Evolutionary conservation across 2,329 filamentous ascomycete genomes (phyloP), one percentile per base, ranked within the genome.

Genomic region (Diaporthe australafricana): DNA sequence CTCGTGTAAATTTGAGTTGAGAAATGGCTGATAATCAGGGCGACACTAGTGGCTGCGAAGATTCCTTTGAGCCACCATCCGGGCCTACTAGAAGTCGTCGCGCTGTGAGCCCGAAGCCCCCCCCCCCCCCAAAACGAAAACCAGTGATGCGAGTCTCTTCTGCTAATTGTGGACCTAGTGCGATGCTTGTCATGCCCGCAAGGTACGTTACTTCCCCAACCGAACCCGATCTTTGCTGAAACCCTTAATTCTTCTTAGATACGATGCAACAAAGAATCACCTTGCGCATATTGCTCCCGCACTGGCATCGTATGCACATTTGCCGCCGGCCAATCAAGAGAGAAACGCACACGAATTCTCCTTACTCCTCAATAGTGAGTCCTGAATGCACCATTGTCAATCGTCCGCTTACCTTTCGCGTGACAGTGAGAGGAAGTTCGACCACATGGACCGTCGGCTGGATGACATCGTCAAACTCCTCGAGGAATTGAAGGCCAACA

Each of bases 181-280:
- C 22, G 55, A 60, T 25, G 55, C 35, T n/a, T 60, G 55, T 42
- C 55, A 60, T 40, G 5, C 16, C 6, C 35, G 55, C 55, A 60
- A 42, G 35, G 35, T 60, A 42, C 2, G 20, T 20, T 42, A 5
- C 4, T 60, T 27, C 35, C 35, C 20, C 35, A 20, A 2, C 12
- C 35, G 1, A n/a, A 20, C 14, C 55, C 6, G 12, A 14, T 27
- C 35, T 32, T 25, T 42, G 9, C 55, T 60, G 55, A 60, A 60
- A 7, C n/a, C 17, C 5, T 5, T 27, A 22, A 12, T n/a, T n/a
- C n/a, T 5, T 42, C 16, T 12, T 22, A 60, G 55, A 60, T 40
- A 42, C 35, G 35, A 60, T 60, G 55, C 55, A 60, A 60, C 14
- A 60, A 60, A 27, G 55, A 60, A 42, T 60, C 55, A 9, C 35